Percentiles rank a stretch among this genome's conserved stretches.
These are phyloP conservation scores for Botrytis squamosa DNA, from an alignment of 2,329 filamentous ascomycete genomes.

Conservation along the genomic window DNA sequence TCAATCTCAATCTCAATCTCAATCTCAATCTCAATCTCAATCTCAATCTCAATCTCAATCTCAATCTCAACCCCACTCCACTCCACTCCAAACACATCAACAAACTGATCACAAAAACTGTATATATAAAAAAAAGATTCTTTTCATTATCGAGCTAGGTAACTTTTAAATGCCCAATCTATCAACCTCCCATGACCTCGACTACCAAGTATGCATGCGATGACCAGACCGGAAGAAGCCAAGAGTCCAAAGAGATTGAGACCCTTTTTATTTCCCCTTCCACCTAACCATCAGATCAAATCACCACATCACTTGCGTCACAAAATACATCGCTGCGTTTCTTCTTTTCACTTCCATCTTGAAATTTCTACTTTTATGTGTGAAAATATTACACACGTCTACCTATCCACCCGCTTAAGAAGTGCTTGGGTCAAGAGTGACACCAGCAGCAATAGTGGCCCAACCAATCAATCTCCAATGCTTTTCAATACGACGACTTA, in stretches of 20 bases:
- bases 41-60: background rate
- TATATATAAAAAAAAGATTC: background rate
- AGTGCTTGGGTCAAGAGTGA: constrained; percentile 39
- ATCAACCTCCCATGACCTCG: constrained; percentile 28
- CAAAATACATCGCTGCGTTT: background rate
- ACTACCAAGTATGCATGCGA: constrained; percentile 26
- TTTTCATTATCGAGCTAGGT: constrained; percentile 23
- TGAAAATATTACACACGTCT: background rate
- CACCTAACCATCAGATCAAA: background rate
- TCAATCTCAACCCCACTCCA: no score
- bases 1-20: no score
- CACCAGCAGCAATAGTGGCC: constrained; percentile 56
- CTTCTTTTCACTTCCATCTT: background rate
- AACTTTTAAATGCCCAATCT: constrained; percentile 35
- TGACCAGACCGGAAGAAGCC: background rate
- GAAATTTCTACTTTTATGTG: constrained; percentile 1
- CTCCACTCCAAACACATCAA: background rate
- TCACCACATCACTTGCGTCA: background rate
- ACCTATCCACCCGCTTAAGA: constrained; percentile 26
- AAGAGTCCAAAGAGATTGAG: constrained; percentile 8
- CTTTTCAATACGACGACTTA: constrained; percentile 97
- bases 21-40: no score
- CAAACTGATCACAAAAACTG: background rate
- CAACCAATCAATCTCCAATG: constrained; percentile 96
- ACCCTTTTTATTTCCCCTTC: background rate